Conservation (phyloP, 495 filamentous ascomycete species). For the Bathelium albidoporum region DNA sequence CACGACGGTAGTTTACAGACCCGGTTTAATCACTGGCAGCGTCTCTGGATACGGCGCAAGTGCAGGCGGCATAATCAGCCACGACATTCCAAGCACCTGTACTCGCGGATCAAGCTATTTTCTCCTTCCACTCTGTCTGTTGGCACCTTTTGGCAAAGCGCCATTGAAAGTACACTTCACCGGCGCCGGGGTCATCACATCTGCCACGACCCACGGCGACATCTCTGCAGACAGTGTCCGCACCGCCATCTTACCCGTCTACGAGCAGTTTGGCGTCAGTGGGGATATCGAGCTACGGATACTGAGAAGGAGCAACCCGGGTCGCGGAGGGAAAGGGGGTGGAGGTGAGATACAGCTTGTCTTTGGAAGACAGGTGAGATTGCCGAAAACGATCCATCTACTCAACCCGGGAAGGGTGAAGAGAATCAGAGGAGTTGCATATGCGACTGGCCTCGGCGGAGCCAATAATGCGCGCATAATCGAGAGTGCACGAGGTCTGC, state of each 20-base stretch:
- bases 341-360: slow-evolving; percentile 86
- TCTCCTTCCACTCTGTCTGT: slow-evolving; percentile 74
- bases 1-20: slow-evolving; percentile 80
- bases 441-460: slow-evolving; percentile 77
- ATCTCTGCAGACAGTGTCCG: slow-evolving; percentile 85
- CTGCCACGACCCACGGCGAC: slow-evolving; percentile 68
- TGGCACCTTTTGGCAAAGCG: slow-evolving; percentile 87
- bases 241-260: slow-evolving; percentile 83
- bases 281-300: slow-evolving; percentile 82
- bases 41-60: slow-evolving; percentile 53
- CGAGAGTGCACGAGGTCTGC: slow-evolving; percentile 70
- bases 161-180: slow-evolving; percentile 79
- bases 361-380: slow-evolving; percentile 81
- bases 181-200: slow-evolving; percentile 89
- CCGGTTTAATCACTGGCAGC: slow-evolving; percentile 81
- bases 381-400: slow-evolving; percentile 86
- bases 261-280: slow-evolving; percentile 78
- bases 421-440: slow-evolving; percentile 83
- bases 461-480: slow-evolving; percentile 95
- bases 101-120: slow-evolving; percentile 83
- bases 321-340: slow-evolving; percentile 61
- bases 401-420: slow-evolving; percentile 82
- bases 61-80: slow-evolving; percentile 60
- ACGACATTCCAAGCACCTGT: slow-evolving; percentile 65
- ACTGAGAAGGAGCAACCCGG: slow-evolving; percentile 64